phyloP scores from a whole-genome alignment of 2,329 filamentous ascomycete genomes.

The Endoconidiophora polonica region DNA sequence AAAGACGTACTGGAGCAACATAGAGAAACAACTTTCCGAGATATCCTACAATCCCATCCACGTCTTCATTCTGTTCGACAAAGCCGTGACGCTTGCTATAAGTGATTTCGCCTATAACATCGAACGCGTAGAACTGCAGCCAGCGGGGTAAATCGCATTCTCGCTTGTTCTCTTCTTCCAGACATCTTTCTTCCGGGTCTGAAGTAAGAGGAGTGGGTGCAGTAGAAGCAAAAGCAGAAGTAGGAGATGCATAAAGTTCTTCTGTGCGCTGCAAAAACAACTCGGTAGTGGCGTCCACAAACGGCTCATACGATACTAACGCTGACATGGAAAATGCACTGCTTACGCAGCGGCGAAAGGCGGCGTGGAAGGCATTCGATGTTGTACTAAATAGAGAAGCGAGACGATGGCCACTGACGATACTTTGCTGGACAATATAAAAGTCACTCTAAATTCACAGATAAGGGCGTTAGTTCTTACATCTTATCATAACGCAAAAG shows the following conservation, averaged over 20 bases:
- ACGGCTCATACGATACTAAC: conserved; percentile 62
- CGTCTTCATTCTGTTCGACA: conserved; percentile 55
- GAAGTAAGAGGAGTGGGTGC: no score
- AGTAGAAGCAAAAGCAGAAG: no score
- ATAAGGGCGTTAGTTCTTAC: no score
- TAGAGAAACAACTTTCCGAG: conserved; percentile 50
- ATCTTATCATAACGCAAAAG: neutral
- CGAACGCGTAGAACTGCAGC: conserved; percentile 70
- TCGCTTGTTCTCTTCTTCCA: conserved; percentile 2
- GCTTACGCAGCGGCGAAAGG: conserved; percentile 60
- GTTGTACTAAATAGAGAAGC: conserved; percentile 62
- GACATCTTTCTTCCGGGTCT: conserved; percentile 17
- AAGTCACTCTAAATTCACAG: conserved; percentile 46
- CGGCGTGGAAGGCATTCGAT: conserved; percentile 58
- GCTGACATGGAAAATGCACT: conserved; percentile 63
- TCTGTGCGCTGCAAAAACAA: conserved; percentile 51
- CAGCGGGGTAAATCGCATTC: conserved; percentile 50
- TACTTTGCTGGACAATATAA: conserved; percentile 61
- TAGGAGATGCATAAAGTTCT: conserved; percentile 28
- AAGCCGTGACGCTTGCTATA: conserved; percentile 64
- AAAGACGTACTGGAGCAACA: conserved; percentile 43
- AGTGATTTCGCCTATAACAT: conserved; percentile 63
- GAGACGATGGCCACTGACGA: conserved; percentile 49
- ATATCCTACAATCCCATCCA: conserved; percentile 56
- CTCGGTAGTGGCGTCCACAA: conserved; percentile 58